A percentile compares a stretch with the other conserved stretches of the same genome.
Conservation (phyloP, 176 grass and related monocot genomes). For the Metroxylon sagu region DNA sequence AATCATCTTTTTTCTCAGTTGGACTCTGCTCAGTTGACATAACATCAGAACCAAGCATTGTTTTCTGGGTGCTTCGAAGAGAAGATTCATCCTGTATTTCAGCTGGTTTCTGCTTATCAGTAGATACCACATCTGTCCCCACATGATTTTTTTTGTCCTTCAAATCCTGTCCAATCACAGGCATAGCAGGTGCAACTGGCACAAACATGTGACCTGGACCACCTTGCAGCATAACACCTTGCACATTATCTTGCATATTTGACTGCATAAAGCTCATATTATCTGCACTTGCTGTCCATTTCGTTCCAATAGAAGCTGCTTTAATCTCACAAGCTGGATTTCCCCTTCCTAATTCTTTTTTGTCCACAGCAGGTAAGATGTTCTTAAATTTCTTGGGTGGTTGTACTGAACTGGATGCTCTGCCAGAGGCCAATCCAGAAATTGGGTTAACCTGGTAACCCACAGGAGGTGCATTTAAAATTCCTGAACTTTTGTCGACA, state of each 20-base stretch:
- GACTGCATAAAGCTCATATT: conserved; percentile 21
- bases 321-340: conserved; percentile 24
- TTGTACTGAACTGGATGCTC: conserved; percentile 23
- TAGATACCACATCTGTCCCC: background rate
- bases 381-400: conserved; percentile 23
- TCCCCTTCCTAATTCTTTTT: conserved; percentile 15
- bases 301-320: conserved; percentile 29
- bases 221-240: conserved; percentile 31
- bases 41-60: background rate
- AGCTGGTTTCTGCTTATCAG: background rate
- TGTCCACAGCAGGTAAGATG: conserved; percentile 19
- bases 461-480: conserved; percentile 8
- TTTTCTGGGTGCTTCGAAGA: background rate
- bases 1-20: background rate
- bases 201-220: conserved; percentile 21
- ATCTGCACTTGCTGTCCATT: conserved; percentile 11
- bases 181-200: conserved; percentile 21
- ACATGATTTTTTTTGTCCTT: conserved; percentile 6
- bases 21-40: background rate
- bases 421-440: conserved; percentile 29
- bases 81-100: conserved; percentile 1
- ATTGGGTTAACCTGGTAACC: conserved; percentile 14
- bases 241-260: conserved; percentile 26
- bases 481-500: conserved; percentile 1
- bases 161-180: conserved; percentile 39